phyloP scores from a whole-genome alignment of 1,284 basidiomycete species.

The Mycocalia duriaeana region DNA sequence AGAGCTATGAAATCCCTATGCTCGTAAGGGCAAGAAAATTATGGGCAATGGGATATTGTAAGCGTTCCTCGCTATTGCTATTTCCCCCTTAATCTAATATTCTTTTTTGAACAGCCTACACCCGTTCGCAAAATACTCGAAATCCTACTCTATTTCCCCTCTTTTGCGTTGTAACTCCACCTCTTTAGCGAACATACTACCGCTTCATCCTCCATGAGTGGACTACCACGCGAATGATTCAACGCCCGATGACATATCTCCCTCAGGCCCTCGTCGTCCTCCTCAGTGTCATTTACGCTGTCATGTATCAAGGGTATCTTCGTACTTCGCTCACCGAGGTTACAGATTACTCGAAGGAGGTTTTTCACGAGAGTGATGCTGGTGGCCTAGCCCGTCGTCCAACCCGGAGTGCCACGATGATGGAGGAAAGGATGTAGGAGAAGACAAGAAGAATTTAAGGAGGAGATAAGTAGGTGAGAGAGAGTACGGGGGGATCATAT shows the following conservation, averaged over 20 bases:
- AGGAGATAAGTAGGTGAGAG: slow-evolving; percentile 65
- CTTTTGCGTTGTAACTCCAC: slow-evolving; percentile 34
- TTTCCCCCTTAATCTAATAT: no score
- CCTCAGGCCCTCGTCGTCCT: no score
- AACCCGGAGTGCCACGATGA: slow-evolving; percentile 5
- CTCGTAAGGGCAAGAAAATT: no score
- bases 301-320: slow-evolving; percentile 49
- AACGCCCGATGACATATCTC: slow-evolving; percentile 53
- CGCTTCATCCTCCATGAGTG: slow-evolving; percentile 26
- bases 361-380: no score
- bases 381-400: slow-evolving; percentile 17
- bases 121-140: slow-evolving; percentile 69
- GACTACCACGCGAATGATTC: slow-evolving; percentile 33
- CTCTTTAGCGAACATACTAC: slow-evolving; percentile 52
- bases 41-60: no score
- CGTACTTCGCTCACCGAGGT: slow-evolving; percentile 55
- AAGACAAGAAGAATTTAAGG: slow-evolving; percentile 44
- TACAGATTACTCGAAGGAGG: slow-evolving; percentile 48
- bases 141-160: slow-evolving; percentile 55
- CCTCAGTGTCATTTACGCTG: slow-evolving; percentile 15
- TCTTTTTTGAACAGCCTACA: slow-evolving; percentile 27
- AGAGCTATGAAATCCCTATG: no score
- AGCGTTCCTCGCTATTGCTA: no score
- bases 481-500: slow-evolving; percentile 54
- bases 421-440: slow-evolving; percentile 5